Percentiles rank a stretch among this genome's conserved stretches.
Evolutionary conservation across 768 basidiomycete genomes (phyloP).

Genomic region (Russula sp.): DNA sequence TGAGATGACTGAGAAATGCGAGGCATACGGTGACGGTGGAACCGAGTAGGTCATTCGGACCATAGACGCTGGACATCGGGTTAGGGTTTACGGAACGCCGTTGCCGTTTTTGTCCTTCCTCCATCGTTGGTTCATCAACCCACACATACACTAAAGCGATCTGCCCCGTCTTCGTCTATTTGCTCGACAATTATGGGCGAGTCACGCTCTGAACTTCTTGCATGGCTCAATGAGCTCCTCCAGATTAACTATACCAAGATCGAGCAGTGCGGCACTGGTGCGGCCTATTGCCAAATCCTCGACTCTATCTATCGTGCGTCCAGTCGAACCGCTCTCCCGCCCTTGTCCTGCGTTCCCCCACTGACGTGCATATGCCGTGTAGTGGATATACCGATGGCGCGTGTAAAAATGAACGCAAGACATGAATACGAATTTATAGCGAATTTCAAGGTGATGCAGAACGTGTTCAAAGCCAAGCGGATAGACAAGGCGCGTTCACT

Average conservation of each 20-base stretch:
- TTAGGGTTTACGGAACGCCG: slow-evolving; percentile 11
- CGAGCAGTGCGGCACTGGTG: slow-evolving; percentile 88
- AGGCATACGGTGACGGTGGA: too few relatives aligned
- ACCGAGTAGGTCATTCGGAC: too few relatives aligned
- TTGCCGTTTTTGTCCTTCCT: not conserved
- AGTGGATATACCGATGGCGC: slow-evolving; percentile 88
- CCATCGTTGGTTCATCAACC: slow-evolving; percentile 3
- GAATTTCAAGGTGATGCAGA: slow-evolving; percentile 96
- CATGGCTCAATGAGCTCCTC: slow-evolving; percentile 92
- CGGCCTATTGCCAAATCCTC: slow-evolving; percentile 90
- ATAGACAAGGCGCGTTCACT: slow-evolving; percentile 74
- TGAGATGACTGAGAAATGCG: too few relatives aligned
- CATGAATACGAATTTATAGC: slow-evolving; percentile 93
- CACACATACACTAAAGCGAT: not conserved
- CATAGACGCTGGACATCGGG: not conserved
- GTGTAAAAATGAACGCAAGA: slow-evolving; percentile 95
- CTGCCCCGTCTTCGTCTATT: slow-evolving; percentile 5
- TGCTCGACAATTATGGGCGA: slow-evolving; percentile 44
- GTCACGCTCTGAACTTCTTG: slow-evolving; percentile 81
- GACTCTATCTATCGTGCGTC: slow-evolving; percentile 88
- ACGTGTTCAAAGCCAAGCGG: slow-evolving; percentile 83
- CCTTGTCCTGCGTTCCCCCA: not conserved
- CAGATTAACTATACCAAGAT: slow-evolving; percentile 89
- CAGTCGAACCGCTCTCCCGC: not conserved
- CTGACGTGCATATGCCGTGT: not conserved